Base-by-base conservation (phyloP, 169 alveolate genomes). In the Plasmodium gallinaceum region DNA sequence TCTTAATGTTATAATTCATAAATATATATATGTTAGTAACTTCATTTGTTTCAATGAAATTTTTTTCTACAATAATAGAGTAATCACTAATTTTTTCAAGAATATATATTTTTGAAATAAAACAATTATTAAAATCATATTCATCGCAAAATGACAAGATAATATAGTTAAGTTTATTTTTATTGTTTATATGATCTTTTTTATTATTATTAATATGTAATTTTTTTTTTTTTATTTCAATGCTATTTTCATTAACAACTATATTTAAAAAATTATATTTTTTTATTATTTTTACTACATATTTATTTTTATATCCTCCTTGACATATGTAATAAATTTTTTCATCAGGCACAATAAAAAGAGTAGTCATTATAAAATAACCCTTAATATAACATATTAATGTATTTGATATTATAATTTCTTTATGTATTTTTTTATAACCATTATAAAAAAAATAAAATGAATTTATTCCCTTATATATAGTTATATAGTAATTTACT, bases 271-370 rank as follows among this genome's bases (percentile, higher is more conserved):
- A 72, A 26, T 72, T 57, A 72, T 51, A 14, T 32, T 48, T 72
- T 18, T 72, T 72, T 51, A 52, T 51, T 32, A 72, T 26, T n/a
- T 3, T 16, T 4, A 72, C 32, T 6, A 60, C 14, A 16, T 72
- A 32, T 14, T 7, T 51, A 8, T 39, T 32, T 24, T 24, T 42
- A 46, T 16, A 7, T 32, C 78, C 62, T 54, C 90, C 90, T 7
- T 26, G 0, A 60, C 90, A 80, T n/a, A 18, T 60, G 54, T 68
- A 80, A 52, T 39, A 52, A 39, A 80, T 10, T 20, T 58, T 65
- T 60, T 80, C 90, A 58, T 46, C 73, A 8, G 73, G 71, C 10
- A 80, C 22, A 10, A 80, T 48, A 80, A 66, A 80, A 43, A 80
- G 45, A 32, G 83, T 22, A 52, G 85, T 32, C 85, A 80, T 80